Evolutionary conservation across 257 asterid species (phyloP), one percentile per base, ranked within the genome.

Genomic region (Ilex asprella): DNA sequence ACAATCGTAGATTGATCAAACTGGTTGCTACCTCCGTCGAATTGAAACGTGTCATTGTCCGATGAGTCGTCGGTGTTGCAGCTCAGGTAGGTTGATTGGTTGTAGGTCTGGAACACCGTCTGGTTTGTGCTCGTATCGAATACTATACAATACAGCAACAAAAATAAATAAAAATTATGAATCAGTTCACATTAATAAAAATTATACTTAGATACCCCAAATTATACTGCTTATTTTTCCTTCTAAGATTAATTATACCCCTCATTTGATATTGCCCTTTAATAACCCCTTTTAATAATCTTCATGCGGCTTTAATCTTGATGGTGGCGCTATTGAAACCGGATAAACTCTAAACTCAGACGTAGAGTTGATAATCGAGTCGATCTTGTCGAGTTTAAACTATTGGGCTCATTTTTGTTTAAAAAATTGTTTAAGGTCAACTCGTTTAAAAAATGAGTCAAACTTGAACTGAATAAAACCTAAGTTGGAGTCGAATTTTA

Each of bases 31-130:
- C 90, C 95, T 9, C 89, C 87, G 7, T 1, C 14, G 43, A 76
- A 84, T 70, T 79, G 81, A 66, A 78, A 80, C 30, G 95, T 91
- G 29, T 90, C 93, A 2, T 53, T 73, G 56, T 87, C 91, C 44
- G 61, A 70, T 14, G 86, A 67, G 41, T 91, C 84, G 47, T 91
- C 96, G 1, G 29, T 43, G 35, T 52, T 46, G 81, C 98, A 91
- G 82, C 77, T 86, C 12, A 16, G 52, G 63, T 76, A 91, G 0
- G 95, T 88, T 16, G 96, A 81, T 73, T 59, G 46, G 13, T 88
- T 88, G 88, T 84, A 91, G 66, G 96, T 88, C 56, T 88, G 95
- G 75, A 88, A 75, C 76, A 91, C 94, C 0, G 98, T 82, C 61
- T 84, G 86, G 39, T 88, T 91, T 16, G 96, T 75, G 87, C 78